Conservation (phyloP, 192 early-diverging fungal genomes). For the Rhizophagus clarus region DNA sequence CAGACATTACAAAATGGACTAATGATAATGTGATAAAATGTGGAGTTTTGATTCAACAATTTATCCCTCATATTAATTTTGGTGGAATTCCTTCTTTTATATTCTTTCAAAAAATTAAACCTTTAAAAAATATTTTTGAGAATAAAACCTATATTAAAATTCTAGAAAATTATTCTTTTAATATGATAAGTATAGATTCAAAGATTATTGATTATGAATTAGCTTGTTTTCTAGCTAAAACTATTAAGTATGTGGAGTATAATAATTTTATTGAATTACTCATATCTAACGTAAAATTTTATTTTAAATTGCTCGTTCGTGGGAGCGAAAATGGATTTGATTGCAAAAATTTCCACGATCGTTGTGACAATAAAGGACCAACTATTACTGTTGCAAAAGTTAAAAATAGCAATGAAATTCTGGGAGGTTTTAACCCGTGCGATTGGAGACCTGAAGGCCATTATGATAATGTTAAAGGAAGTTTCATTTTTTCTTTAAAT, state of each 20-base stretch:
- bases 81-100: background rate
- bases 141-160: background rate
- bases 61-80: background rate
- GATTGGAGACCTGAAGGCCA: background rate
- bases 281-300: background rate
- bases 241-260: background rate
- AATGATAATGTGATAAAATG: background rate
- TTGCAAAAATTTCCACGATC: background rate
- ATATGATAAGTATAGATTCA: background rate
- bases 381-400: conserved; percentile 2
- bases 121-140: background rate
- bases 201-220: background rate
- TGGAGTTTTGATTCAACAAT: background rate
- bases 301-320: background rate
- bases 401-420: background rate
- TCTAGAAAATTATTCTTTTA: background rate
- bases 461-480: no score
- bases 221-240: background rate
- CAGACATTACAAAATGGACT: background rate
- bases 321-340: background rate
- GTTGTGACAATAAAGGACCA: conserved; percentile 17
- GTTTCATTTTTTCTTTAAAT: no score
- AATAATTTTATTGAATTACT: no score
- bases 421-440: background rate
- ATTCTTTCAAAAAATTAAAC: background rate